Conservation (phyloP, 805 yeast genomes). For the Spathaspora girioi region DNA sequence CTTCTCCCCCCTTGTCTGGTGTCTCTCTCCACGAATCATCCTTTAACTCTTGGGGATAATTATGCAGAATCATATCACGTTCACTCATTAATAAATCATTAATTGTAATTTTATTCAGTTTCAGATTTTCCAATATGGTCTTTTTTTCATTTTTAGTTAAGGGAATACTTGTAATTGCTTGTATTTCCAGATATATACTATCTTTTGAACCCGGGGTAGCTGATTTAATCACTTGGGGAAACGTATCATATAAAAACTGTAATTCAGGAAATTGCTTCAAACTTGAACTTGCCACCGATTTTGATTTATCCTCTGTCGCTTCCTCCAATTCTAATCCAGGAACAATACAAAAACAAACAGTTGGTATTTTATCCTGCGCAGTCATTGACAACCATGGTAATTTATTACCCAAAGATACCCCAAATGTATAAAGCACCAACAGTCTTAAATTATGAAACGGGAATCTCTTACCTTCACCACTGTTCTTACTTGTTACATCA, state of each 20-base stretch:
- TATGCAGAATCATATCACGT: slow-evolving; percentile 45
- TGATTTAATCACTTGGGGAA: slow-evolving; percentile 45
- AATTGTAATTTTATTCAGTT: slow-evolving; percentile 36
- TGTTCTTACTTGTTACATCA: background rate
- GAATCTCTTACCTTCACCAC: slow-evolving; percentile 9
- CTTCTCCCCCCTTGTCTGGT: slow-evolving; percentile 29
- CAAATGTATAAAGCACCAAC: slow-evolving; percentile 13
- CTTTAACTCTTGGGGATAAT: slow-evolving; percentile 56
- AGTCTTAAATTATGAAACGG: slow-evolving; percentile 16
- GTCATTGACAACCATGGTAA: slow-evolving; percentile 47
- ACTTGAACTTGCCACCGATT: slow-evolving; percentile 3
- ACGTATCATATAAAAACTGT: slow-evolving; percentile 34
- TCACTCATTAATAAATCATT: slow-evolving; percentile 51
- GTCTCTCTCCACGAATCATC: slow-evolving; percentile 1
- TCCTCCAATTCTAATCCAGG: slow-evolving; percentile 59
- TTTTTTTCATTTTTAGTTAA: slow-evolving; percentile 54
- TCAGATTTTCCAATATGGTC: slow-evolving; percentile 29
- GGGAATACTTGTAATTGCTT: slow-evolving; percentile 54
- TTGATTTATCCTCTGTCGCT: slow-evolving; percentile 6
- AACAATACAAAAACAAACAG: slow-evolving; percentile 54
- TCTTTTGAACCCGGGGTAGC: slow-evolving; percentile 65
- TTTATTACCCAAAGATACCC: slow-evolving; percentile 4
- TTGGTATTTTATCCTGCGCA: slow-evolving; percentile 47
- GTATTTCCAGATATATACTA: slow-evolving; percentile 50
- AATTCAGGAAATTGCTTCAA: slow-evolving; percentile 16